Evolutionary conservation across 2,329 filamentous ascomycete genomes (phyloP).

Genomic region (Neurospora sp.): DNA sequence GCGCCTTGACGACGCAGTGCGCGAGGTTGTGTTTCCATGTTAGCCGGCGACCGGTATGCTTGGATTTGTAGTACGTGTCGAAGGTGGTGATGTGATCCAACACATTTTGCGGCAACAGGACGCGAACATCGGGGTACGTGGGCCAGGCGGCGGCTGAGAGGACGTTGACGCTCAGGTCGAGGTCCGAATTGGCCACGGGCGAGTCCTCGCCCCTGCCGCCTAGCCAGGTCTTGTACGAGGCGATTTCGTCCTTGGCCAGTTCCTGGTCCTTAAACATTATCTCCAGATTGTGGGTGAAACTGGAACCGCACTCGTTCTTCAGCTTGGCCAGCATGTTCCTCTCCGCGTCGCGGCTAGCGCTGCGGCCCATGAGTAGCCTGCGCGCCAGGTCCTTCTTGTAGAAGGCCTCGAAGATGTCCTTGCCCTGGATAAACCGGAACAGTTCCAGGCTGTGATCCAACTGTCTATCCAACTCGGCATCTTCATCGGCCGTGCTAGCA

Average conservation of each 20-base stretch:
- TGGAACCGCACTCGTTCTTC: conserved; percentile 85
- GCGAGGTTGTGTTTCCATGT: conserved; percentile 91
- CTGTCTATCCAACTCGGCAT: conserved; percentile 83
- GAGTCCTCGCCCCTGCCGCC: conserved; percentile 34
- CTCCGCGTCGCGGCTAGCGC: conserved; percentile 90
- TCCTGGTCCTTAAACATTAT: conserved; percentile 99
- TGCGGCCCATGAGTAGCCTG: conserved; percentile 80
- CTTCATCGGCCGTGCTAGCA: conserved; percentile 69
- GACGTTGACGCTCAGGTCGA: conserved; percentile 80
- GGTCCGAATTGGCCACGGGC: conserved; percentile 25
- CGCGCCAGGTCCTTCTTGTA: conserved; percentile 97
- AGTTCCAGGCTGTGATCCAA: conserved; percentile 87
- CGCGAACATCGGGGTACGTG: conserved; percentile 63
- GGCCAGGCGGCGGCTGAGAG: conserved; percentile 92
- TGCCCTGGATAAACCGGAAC: conserved; percentile 94
- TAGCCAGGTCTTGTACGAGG: conserved; percentile 65
- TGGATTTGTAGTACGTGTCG: conserved; percentile 75
- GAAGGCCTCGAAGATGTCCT: conserved; percentile 96
- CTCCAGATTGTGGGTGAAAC: conserved; percentile 94
- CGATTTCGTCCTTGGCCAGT: conserved; percentile 84
- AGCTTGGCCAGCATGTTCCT: conserved; percentile 88
- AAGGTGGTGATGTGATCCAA: conserved; percentile 70
- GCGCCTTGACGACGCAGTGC: conserved; percentile 75
- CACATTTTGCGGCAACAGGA: conserved; percentile 64
- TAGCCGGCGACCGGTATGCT: conserved; percentile 78